These are phyloP conservation scores for Setaria italica DNA, from an alignment of 202 grass and related monocot genomes.

Conservation along the genomic window DNA sequence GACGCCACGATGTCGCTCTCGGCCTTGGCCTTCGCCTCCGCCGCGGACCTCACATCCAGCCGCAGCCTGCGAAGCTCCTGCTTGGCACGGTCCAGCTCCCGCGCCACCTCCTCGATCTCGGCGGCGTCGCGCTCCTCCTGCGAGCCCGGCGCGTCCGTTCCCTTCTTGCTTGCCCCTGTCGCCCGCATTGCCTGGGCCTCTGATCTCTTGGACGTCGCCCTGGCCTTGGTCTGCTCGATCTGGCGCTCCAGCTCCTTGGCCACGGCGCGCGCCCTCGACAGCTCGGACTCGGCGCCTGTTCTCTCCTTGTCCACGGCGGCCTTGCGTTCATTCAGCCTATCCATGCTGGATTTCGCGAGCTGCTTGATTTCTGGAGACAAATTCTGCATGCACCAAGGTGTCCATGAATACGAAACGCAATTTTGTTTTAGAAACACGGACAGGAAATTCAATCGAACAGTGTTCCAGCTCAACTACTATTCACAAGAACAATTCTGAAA, in stretches of 20 bases:
- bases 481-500: slow-evolving; percentile 30
- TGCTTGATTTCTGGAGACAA: slow-evolving; percentile 53
- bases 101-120: slow-evolving; percentile 45
- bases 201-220: slow-evolving; percentile 43
- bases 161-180: neutral
- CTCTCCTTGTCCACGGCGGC: slow-evolving; percentile 56
- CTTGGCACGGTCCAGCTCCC: slow-evolving; percentile 64
- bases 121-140: slow-evolving; percentile 11
- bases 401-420: neutral
- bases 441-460: slow-evolving; percentile 24
- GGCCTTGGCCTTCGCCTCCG: slow-evolving; percentile 71
- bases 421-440: neutral
- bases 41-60: slow-evolving; percentile 56
- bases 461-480: neutral
- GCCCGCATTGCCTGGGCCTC: slow-evolving; percentile 28
- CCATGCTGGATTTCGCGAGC: slow-evolving; percentile 49
- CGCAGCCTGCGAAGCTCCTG: slow-evolving; percentile 65
- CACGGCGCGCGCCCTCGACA: slow-evolving; percentile 50
- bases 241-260: slow-evolving; percentile 54
- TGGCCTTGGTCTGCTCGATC: slow-evolving; percentile 63
- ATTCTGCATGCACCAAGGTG: slow-evolving; percentile 37
- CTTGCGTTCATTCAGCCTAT: slow-evolving; percentile 58
- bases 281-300: slow-evolving; percentile 60
- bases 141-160: neutral
- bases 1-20: slow-evolving; percentile 81